These are phyloP conservation scores for Fusarium foetens DNA, from an alignment of 2,329 filamentous ascomycete species.

Conservation along the genomic window DNA sequence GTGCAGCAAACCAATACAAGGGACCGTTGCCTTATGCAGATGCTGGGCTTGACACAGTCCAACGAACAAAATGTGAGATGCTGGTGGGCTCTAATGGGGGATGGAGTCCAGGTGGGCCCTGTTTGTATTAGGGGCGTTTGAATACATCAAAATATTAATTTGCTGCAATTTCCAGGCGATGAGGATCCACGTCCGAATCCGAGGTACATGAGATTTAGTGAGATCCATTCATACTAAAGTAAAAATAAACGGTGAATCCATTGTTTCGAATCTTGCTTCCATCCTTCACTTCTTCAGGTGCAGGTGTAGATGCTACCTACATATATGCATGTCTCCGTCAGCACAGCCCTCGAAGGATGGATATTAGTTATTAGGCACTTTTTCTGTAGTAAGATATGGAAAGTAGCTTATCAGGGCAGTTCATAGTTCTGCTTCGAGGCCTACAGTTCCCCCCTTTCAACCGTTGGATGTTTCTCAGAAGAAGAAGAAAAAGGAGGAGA, in stretches of 20 bases:
- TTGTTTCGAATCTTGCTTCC: constrained; percentile 32
- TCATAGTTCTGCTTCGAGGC: constrained; percentile 14
- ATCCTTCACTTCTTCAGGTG: constrained; percentile 21
- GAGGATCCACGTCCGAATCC: constrained; percentile 29
- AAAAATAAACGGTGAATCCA: constrained; percentile 35
- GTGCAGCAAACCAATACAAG: constrained; percentile 10
- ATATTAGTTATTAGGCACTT: constrained; percentile 12
- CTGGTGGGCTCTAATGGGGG: constrained; percentile 27
- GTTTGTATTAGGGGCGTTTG: constrained; percentile 37
- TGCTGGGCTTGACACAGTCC: constrained; percentile 5
- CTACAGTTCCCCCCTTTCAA: background rate
- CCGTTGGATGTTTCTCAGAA: constrained; percentile 4
- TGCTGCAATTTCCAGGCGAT: constrained; percentile 37
- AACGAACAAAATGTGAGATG: constrained; percentile 30
- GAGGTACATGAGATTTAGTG: constrained; percentile 3
- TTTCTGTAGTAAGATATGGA: background rate
- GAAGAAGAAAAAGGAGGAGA: constrained; percentile 2
- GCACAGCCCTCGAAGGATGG: constrained; percentile 28
- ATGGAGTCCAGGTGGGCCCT: constrained; percentile 25
- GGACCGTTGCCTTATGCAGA: constrained; percentile 19
- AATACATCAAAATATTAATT: constrained; percentile 27
- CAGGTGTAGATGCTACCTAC: background rate
- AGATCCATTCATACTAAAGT: constrained; percentile 28
- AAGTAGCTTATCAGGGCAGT: background rate
- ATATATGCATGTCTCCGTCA: constrained; percentile 33